A percentile compares a stretch with the other conserved stretches of the same genome.
Conservation (phyloP, 1,284 basidiomycete genomes). For the Chondrostereum purpureum region DNA sequence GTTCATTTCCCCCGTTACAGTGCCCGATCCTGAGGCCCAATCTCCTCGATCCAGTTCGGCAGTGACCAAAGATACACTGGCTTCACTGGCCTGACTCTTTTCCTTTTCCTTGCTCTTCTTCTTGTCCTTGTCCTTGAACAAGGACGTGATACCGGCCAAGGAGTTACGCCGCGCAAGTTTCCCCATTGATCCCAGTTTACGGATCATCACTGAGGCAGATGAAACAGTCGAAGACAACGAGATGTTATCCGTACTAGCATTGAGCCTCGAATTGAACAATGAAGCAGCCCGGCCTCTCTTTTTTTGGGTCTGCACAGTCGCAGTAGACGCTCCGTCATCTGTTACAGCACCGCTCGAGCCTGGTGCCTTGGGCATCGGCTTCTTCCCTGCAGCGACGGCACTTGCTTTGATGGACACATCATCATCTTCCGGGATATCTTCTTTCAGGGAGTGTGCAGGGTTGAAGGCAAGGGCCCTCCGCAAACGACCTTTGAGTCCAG, state of each 20-base stretch:
- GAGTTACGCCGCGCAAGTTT: constrained; percentile 89
- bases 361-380: constrained; percentile 18
- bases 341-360: constrained; percentile 21
- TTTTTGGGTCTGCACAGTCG: constrained; percentile 50
- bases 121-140: constrained; percentile 85
- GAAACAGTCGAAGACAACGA: constrained; percentile 95
- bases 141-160: constrained; percentile 85
- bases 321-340: constrained; percentile 34
- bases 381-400: constrained; percentile 21
- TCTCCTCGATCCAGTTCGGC: constrained; percentile 76
- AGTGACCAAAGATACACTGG: constrained; percentile 78
- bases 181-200: constrained; percentile 91
- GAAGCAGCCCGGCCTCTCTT: constrained; percentile 65
- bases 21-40: constrained; percentile 43
- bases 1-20: constrained; percentile 43
- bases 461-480: constrained; percentile 71
- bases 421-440: constrained; percentile 48
- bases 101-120: constrained; percentile 47
- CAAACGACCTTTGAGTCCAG: constrained; percentile 71
- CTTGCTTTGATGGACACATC: constrained; percentile 38
- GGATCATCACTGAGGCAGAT: constrained; percentile 94
- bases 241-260: constrained; percentile 95
- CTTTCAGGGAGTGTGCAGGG: constrained; percentile 49
- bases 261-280: constrained; percentile 87
- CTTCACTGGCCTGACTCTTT: constrained; percentile 58